Conservation (phyloP, 1,284 basidiomycete species). For the Puccinia horiana region DNA sequence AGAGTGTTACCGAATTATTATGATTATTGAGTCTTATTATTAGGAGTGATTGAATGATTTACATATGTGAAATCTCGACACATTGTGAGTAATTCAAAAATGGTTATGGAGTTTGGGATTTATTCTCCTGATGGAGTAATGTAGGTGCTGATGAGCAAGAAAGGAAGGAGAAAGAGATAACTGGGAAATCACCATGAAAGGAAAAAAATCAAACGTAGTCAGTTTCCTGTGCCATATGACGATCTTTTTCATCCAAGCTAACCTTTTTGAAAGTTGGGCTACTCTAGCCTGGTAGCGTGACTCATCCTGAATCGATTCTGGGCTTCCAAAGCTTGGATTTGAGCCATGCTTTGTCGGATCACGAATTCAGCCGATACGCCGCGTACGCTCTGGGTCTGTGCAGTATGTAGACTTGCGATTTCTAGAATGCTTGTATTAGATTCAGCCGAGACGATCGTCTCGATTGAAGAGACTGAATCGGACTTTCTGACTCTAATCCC, state of each 20-base stretch:
- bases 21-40: neutral
- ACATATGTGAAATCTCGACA: neutral
- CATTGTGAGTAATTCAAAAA: neutral
- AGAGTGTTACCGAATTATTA: neutral
- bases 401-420: constrained; percentile 39
- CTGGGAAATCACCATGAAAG: neutral
- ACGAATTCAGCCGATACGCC: constrained; percentile 42
- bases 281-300: neutral
- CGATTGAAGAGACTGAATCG: constrained; percentile 31
- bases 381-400: constrained; percentile 44
- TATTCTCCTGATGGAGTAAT: neutral
- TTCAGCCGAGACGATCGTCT: constrained; percentile 31
- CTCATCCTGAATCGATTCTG: constrained; percentile 17
- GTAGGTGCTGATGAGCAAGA: neutral
- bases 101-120: neutral
- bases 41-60: neutral
- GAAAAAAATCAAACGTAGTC: neutral
- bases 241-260: neutral
- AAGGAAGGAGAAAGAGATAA: neutral
- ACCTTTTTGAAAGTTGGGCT: neutral
- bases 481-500: constrained; percentile 20
- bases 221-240: neutral
- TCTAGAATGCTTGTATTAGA: constrained; percentile 42
- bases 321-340: constrained; percentile 24
- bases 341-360: constrained; percentile 27